These are phyloP conservation scores for Stemphylium beticola DNA, from an alignment of 2,329 filamentous ascomycete species.

Conservation along the genomic window DNA sequence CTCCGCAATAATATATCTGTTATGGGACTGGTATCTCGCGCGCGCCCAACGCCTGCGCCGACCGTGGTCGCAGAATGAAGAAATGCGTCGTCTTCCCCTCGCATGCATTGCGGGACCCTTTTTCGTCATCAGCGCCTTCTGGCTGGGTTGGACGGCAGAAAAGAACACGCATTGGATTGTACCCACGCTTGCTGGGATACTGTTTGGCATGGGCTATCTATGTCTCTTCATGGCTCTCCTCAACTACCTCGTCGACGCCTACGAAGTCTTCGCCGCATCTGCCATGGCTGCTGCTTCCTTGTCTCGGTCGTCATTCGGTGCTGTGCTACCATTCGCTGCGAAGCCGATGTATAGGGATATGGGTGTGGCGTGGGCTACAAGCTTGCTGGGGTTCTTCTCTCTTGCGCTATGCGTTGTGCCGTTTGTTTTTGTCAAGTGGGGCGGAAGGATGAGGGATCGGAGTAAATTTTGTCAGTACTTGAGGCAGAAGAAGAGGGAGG, in stretches of 20 bases:
- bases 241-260: conserved; percentile 71
- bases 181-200: conserved; percentile 49
- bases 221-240: conserved; percentile 59
- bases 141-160: conserved; percentile 52
- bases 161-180: conserved; percentile 52
- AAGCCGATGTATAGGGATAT: conserved; percentile 68
- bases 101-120: conserved; percentile 73
- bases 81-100: conserved; percentile 73
- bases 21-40: conserved; percentile 67
- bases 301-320: conserved; percentile 78
- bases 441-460: conserved; percentile 60
- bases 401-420: conserved; percentile 61
- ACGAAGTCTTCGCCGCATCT: conserved; percentile 75
- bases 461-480: conserved; percentile 69
- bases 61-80: conserved; percentile 66
- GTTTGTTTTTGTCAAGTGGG: conserved; percentile 64
- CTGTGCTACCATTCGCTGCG: conserved; percentile 58
- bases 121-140: conserved; percentile 52
- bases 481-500: conserved; percentile 46
- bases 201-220: conserved; percentile 56
- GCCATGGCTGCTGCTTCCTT: conserved; percentile 86
- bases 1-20: conserved; percentile 66
- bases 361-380: conserved; percentile 71
- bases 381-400: conserved; percentile 58
- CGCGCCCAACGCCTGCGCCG: conserved; percentile 57